Percentiles rank a stretch among this genome's conserved stretches.
phyloP scores from a whole-genome alignment of 1,284 basidiomycete species.

The Pseudozyma hubeiensis region DNA sequence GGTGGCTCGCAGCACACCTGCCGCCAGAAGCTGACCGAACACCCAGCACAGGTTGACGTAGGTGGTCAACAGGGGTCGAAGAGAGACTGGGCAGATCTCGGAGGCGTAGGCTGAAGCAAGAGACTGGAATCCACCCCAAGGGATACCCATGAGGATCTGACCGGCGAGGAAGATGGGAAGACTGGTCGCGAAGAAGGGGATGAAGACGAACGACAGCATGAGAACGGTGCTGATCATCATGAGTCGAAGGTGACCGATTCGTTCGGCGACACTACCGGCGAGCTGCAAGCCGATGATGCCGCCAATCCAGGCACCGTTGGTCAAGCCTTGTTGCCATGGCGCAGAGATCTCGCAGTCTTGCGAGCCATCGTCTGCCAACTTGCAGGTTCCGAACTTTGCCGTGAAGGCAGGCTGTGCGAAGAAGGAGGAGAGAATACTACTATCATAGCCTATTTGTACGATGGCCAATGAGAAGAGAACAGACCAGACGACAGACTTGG shows the following conservation, averaged over 20 bases:
- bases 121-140: slow-evolving; percentile 71
- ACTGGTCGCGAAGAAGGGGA: slow-evolving; percentile 69
- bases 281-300: slow-evolving; percentile 51
- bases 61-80: slow-evolving; percentile 72
- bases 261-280: slow-evolving; percentile 38
- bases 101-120: slow-evolving; percentile 71
- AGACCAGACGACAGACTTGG: slow-evolving; percentile 71
- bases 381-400: slow-evolving; percentile 61
- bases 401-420: slow-evolving; percentile 69
- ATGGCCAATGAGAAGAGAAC: slow-evolving; percentile 70
- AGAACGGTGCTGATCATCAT: slow-evolving; percentile 55
- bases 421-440: slow-evolving; percentile 59
- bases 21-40: slow-evolving; percentile 68
- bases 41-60: slow-evolving; percentile 73
- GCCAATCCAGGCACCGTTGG: slow-evolving; percentile 45
- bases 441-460: slow-evolving; percentile 68
- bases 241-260: slow-evolving; percentile 36
- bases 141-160: slow-evolving; percentile 69
- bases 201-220: slow-evolving; percentile 62
- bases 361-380: slow-evolving; percentile 44
- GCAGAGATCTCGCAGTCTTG: slow-evolving; percentile 70
- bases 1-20: slow-evolving; percentile 70
- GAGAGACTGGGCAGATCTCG: slow-evolving; percentile 71
- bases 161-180: slow-evolving; percentile 69
- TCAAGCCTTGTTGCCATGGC: slow-evolving; percentile 70